These are phyloP conservation scores for Corymbia maculata DNA, from an alignment of 345 rosid species.

Conservation along the genomic window DNA sequence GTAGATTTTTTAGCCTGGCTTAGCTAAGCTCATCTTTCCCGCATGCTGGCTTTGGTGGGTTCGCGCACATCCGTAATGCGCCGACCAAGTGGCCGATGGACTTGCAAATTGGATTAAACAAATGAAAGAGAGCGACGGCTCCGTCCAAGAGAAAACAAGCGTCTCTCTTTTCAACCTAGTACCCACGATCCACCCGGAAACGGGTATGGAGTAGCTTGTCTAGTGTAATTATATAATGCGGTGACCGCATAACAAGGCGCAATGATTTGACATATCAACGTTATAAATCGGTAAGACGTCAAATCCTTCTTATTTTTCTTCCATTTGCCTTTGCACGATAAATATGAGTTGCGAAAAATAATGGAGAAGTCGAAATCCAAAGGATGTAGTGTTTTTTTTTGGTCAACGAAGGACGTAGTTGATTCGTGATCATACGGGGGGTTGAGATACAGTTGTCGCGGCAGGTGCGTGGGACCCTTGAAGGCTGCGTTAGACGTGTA, in stretches of 20 bases:
- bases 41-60: too few relatives aligned
- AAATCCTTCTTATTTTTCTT: not conserved
- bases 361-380: not conserved
- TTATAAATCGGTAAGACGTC: not conserved
- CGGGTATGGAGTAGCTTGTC: not conserved
- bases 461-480: too few relatives aligned
- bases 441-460: too few relatives aligned
- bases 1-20: too few relatives aligned
- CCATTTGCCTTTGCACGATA: not conserved
- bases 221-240: too few relatives aligned
- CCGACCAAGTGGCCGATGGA: not conserved
- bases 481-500: too few relatives aligned
- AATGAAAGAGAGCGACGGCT: not conserved
- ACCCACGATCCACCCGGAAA: not conserved
- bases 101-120: not conserved
- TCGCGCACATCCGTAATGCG: too few relatives aligned
- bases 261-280: too few relatives aligned
- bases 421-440: too few relatives aligned
- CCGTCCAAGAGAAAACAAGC: not conserved
- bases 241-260: not conserved
- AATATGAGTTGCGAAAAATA: not conserved
- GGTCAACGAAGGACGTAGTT: too few relatives aligned
- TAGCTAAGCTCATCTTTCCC: too few relatives aligned
- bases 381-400: too few relatives aligned
- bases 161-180: not conserved